Evolutionary conservation across 2,329 filamentous ascomycete species (phyloP).

Genomic region (Stachybotrys chartarum): DNA sequence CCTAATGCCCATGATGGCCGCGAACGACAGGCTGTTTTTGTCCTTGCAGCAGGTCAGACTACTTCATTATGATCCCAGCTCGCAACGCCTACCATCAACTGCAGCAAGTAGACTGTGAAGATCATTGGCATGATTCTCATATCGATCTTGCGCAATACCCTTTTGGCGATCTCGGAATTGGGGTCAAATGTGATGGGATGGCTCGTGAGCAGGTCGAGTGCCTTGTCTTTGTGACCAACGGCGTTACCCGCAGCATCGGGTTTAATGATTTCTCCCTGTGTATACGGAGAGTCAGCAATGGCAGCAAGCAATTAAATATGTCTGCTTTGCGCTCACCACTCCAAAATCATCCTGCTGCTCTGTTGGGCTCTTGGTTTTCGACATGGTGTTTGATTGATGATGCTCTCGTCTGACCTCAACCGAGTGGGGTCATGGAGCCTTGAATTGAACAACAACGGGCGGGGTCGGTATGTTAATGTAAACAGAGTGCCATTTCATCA

Average conservation of each 20-base stretch:
- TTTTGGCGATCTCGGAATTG: slow-evolving; percentile 3
- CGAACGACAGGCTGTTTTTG: slow-evolving; percentile 7
- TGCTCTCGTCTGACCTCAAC: too few relatives aligned
- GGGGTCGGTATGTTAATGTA: too few relatives aligned
- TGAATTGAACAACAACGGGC: too few relatives aligned
- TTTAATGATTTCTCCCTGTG: neutral
- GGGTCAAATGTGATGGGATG: slow-evolving; percentile 2
- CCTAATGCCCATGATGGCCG: slow-evolving; percentile 5
- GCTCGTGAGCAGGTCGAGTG: slow-evolving; percentile 2
- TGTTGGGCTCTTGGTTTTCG: too few relatives aligned
- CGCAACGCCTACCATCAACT: neutral
- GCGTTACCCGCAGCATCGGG: neutral
- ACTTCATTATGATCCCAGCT: neutral
- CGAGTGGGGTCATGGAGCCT: too few relatives aligned
- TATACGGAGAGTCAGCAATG: too few relatives aligned
- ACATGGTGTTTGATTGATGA: too few relatives aligned
- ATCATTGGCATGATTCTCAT: slow-evolving; percentile 4
- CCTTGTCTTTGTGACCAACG: slow-evolving; percentile 2
- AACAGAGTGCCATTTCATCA: too few relatives aligned
- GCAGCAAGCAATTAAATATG: too few relatives aligned
- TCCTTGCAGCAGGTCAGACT: slow-evolving; percentile 1
- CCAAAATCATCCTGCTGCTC: too few relatives aligned
- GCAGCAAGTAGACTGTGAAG: slow-evolving; percentile 3
- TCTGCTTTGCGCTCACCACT: too few relatives aligned
- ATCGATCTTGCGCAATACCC: slow-evolving; percentile 5